Percentiles rank a stretch among this genome's conserved stretches.
Conservation (phyloP, 2,329 filamentous ascomycete genomes). For the Coniella vitis region DNA sequence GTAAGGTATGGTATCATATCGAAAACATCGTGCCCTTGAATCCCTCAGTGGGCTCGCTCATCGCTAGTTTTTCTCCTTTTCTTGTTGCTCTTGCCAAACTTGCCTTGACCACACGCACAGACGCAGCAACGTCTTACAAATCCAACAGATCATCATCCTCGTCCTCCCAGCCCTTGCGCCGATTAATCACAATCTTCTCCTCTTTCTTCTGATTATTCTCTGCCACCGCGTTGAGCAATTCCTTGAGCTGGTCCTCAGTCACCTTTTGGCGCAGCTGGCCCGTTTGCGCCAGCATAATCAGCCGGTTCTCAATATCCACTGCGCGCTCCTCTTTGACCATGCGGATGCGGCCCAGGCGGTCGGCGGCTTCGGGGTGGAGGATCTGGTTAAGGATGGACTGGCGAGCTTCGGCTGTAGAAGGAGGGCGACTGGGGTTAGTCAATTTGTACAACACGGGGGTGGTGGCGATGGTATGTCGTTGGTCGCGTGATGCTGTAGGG, state of each 20-base stretch:
- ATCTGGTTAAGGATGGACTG: constrained; percentile 81
- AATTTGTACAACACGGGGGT: neutral
- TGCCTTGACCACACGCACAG: too few relatives aligned
- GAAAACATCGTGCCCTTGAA: constrained; percentile 6
- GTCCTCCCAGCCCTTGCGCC: constrained; percentile 79
- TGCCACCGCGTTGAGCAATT: constrained; percentile 76
- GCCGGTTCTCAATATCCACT: constrained; percentile 80
- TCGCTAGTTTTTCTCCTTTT: neutral
- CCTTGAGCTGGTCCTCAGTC: constrained; percentile 88
- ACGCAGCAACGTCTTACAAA: constrained; percentile 33
- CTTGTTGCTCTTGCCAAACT: neutral
- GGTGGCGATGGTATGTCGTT: neutral
- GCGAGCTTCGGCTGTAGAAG: constrained; percentile 56
- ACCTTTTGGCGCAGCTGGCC: constrained; percentile 85
- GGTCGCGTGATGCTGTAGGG: neutral
- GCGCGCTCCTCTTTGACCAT: constrained; percentile 92
- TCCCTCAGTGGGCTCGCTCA: too few relatives aligned
- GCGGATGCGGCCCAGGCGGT: constrained; percentile 87
- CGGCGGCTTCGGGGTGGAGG: constrained; percentile 86
- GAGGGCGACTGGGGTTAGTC: neutral
- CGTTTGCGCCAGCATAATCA: constrained; percentile 83
- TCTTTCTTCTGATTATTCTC: constrained; percentile 68
- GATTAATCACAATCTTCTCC: constrained; percentile 79
- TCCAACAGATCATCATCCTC: constrained; percentile 74
- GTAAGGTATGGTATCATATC: constrained; percentile 16